Evolutionary conservation across 1,139 yeast genomes (phyloP).

Genomic region (Neolecta irregularis): DNA sequence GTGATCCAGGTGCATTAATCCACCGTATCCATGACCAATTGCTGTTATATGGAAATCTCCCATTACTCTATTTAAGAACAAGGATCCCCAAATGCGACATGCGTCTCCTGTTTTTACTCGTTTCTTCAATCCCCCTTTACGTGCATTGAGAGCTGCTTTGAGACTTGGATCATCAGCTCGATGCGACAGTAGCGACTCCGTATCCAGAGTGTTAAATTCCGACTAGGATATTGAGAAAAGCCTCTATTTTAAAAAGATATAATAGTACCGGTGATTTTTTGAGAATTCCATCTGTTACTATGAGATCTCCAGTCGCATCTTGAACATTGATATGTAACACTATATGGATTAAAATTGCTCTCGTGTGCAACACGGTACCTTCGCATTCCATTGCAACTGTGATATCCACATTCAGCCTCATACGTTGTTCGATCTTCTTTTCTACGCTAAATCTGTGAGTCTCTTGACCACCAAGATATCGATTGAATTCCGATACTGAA

Average conservation of each 20-base stretch:
- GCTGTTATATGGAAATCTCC: constrained; percentile 82
- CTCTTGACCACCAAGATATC: constrained; percentile 66
- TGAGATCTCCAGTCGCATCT: constrained; percentile 63
- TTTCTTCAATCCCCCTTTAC: not conserved
- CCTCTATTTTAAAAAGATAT: constrained; percentile 14
- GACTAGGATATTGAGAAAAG: no score
- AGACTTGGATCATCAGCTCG: no score
- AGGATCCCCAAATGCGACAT: constrained; percentile 74
- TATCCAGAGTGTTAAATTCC: no score
- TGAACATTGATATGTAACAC: constrained; percentile 57
- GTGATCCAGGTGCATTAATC: constrained; percentile 5
- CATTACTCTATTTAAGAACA: constrained; percentile 71
- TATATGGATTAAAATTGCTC: not conserved
- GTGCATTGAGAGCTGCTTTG: no score
- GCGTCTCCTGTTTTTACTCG: constrained; percentile 39
- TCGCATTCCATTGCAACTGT: constrained; percentile 77
- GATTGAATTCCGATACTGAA: constrained; percentile 77
- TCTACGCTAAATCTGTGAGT: constrained; percentile 65
- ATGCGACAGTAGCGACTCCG: no score
- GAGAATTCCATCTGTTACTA: constrained; percentile 60
- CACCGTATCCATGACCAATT: constrained; percentile 44
- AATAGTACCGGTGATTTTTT: constrained; percentile 23
- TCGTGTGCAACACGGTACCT: not conserved
- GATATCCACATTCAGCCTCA: constrained; percentile 63
- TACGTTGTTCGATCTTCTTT: constrained; percentile 35